phyloP scores from a whole-genome alignment of 257 asterid species.

The Lavandula angustifolia region DNA sequence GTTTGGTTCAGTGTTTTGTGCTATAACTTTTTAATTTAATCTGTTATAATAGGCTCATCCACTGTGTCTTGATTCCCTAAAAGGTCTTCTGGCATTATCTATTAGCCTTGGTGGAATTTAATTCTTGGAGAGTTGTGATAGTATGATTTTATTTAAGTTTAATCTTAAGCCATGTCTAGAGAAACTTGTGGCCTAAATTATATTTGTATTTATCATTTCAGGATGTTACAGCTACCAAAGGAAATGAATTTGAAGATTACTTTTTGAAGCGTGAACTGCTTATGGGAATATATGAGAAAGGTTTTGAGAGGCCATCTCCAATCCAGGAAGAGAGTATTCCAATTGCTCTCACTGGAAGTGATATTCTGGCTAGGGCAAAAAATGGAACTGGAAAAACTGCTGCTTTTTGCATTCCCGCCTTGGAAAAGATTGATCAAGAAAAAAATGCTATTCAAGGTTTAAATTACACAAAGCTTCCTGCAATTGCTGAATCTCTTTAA shows the following conservation, averaged over 20 bases:
- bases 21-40: not conserved
- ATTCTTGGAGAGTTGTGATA: slow-evolving; percentile 18
- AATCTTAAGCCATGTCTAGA: not conserved
- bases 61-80: not conserved
- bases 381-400: slow-evolving; percentile 98
- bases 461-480: slow-evolving; percentile 23
- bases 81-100: not conserved
- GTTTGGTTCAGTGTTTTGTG: not conserved
- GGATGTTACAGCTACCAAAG: slow-evolving; percentile 96
- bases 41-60: slow-evolving; percentile 14
- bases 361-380: slow-evolving; percentile 91
- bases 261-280: slow-evolving; percentile 86
- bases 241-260: slow-evolving; percentile 89
- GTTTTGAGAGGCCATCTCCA: slow-evolving; percentile 92
- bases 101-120: slow-evolving; percentile 1
- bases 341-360: slow-evolving; percentile 87
- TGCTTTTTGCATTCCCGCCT: slow-evolving; percentile 83
- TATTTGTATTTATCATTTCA: slow-evolving; percentile 35
- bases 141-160: slow-evolving; percentile 9
- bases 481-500: slow-evolving; percentile 7
- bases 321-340: slow-evolving; percentile 97
- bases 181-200: slow-evolving; percentile 20
- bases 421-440: slow-evolving; percentile 87
- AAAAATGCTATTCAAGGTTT: slow-evolving; percentile 86
- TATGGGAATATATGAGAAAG: slow-evolving; percentile 96